These are phyloP conservation scores for Raffaelea albimanens DNA, from an alignment of 2,329 filamentous ascomycete species.

Conservation along the genomic window DNA sequence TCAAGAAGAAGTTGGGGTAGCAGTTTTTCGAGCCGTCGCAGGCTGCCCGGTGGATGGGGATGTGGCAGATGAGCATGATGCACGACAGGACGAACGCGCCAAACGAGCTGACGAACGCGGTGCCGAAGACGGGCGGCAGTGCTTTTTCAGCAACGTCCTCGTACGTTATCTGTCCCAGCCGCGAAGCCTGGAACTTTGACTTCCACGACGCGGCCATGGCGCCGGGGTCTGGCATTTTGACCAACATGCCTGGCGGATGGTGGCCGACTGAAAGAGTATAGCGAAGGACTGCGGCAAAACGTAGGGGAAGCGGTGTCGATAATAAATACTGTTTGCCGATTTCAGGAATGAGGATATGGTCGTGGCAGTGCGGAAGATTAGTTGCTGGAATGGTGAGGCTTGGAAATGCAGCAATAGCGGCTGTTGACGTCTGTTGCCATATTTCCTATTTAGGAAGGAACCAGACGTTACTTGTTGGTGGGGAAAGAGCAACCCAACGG, in stretches of 20 bases:
- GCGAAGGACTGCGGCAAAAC: no score
- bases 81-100: conserved; percentile 1
- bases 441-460: no score
- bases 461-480: no score
- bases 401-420: no score
- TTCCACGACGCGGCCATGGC: neutral
- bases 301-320: no score
- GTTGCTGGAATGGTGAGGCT: no score
- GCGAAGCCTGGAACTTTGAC: neutral
- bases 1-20: conserved; percentile 12
- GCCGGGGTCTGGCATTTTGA: neutral
- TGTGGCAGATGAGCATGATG: conserved; percentile 6
- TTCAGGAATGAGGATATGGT: no score
- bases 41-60: conserved; percentile 6
- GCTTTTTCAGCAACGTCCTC: neutral
- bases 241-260: neutral
- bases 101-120: neutral
- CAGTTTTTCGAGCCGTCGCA: neutral
- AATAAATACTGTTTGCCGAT: no score
- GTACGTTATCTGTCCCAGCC: neutral
- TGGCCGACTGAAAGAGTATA: no score
- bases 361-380: no score
- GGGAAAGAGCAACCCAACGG: no score
- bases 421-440: no score
- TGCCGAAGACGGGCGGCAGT: neutral